Evolutionary conservation across 352 stramenopile species (phyloP).

Genomic region (Phytopythium kandeliae): DNA sequence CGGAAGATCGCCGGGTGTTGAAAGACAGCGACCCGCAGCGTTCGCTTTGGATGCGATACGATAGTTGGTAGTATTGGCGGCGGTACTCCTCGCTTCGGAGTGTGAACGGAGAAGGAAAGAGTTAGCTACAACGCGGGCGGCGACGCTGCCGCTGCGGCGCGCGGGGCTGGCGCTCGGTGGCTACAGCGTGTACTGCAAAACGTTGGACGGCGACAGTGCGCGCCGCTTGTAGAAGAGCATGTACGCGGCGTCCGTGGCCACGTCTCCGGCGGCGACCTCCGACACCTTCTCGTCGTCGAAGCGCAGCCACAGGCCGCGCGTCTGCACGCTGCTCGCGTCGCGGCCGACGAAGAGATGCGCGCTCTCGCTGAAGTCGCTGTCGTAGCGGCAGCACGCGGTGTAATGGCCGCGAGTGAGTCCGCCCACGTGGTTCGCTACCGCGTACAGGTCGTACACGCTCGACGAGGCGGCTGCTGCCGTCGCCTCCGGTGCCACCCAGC

Average conservation of each 20-base stretch:
- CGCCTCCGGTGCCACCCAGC: conserved; percentile 50
- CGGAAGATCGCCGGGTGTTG: no score
- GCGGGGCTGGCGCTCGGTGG: no score
- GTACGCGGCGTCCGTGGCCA: conserved; percentile 84
- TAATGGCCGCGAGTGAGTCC: conserved; percentile 95
- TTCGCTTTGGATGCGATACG: no score
- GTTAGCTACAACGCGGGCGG: not conserved
- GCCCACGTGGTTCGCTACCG: conserved; percentile 97
- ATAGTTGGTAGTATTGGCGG: no score
- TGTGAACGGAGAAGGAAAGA: no score
- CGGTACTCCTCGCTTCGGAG: no score
- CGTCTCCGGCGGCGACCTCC: conserved; percentile 62
- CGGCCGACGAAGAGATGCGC: conserved; percentile 33
- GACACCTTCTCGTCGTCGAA: conserved; percentile 83
- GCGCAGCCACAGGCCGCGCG: conserved; percentile 66
- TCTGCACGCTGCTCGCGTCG: conserved; percentile 20
- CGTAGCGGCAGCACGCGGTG: conserved; percentile 77
- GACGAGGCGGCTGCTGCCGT: conserved; percentile 6
- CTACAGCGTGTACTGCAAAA: conserved; percentile 60
- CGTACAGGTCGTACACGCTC: conserved; percentile 93
- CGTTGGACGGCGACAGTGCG: conserved; percentile 60
- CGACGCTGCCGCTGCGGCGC: not conserved
- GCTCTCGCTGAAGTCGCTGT: conserved; percentile 59
- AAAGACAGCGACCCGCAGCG: no score
- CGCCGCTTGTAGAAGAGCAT: conserved; percentile 91